Base-by-base conservation (phyloP, 495 filamentous ascomycete species). In the Sabuloglossum arenarium region DNA sequence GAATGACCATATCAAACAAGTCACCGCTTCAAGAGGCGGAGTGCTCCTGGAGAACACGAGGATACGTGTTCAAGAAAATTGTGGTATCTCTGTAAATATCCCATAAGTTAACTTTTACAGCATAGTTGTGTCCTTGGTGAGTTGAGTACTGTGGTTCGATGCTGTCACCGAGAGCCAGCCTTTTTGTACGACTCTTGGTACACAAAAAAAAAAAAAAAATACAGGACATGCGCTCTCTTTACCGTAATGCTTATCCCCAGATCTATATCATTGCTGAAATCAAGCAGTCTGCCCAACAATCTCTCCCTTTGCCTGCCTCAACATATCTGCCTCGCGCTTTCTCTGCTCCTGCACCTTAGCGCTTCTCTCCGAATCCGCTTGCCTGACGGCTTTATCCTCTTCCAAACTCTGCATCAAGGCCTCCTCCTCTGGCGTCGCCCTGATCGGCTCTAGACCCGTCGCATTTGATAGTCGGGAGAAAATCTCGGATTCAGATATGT, bases 371-470 rank as follows among this genome's bases (percentile, higher is more conserved):
- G 73, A 68, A 68, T 86, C 83, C 56, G 71, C 61, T 27, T 71
- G 68, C 37, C 72, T 72, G 54, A 66, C 68, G 59, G 68, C 69
- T 42, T 67, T 62, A 61, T 81, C 70, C 56, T 79, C 76, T 57
- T 79, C 76, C 43, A 86, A 63, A 16, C 58, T 81, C 74, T 58
- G 61, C 60, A 84, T 56, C 65, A 84, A 71, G 16, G 63, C 66
- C 62, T 74, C 61, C 58, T 94, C 85, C 59, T 78, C 74, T 10
- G 73, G 65, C 6, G 78, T 78, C 24, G 81, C 69, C 24, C 71
- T 58, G 1, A 94, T 66, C 23, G 69, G 69, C 51, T 72, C 68
- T 10, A 85, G 88, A 3, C 77, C 77, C 0, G 87, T 95, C 63
- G 81, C 68, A 23, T 71, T 66, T 57, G 88, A 63, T 28, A 98